Conservation (phyloP, 257 asterid species). For the Solanum dulcamara region DNA sequence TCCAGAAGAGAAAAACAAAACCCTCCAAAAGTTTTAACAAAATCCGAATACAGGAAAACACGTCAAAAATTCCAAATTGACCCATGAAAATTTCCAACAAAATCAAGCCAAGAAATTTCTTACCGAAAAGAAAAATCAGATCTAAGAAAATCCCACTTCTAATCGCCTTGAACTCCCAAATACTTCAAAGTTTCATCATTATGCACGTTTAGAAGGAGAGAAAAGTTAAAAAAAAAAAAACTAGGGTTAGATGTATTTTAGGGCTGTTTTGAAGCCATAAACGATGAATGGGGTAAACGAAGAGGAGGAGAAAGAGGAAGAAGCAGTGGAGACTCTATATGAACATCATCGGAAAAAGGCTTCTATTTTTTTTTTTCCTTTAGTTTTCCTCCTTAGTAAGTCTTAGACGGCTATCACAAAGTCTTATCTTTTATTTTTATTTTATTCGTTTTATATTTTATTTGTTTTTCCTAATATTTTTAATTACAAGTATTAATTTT, state of each 20-base stretch:
- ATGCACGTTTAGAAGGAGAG: background rate
- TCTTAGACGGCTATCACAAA: background rate
- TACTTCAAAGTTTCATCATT: background rate
- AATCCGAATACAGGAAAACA: background rate
- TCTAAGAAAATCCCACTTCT: background rate
- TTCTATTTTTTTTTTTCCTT: background rate
- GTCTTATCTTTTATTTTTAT: background rate
- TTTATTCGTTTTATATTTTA: background rate
- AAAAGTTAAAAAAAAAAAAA: background rate
- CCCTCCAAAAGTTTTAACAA: background rate
- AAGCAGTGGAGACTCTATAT: background rate
- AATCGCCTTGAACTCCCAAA: background rate
- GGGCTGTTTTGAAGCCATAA: background rate
- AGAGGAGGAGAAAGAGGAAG: background rate
- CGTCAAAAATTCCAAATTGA: background rate
- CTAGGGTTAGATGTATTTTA: background rate
- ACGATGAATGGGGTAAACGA: background rate
- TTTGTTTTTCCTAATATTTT: background rate
- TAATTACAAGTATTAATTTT: too few species aligned
- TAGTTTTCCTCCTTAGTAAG: background rate
- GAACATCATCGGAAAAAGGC: background rate
- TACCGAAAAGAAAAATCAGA: background rate
- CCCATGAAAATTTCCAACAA: background rate
- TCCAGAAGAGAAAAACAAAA: background rate
- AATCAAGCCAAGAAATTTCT: background rate